These are phyloP conservation scores for Phialophora verrucosa DNA, from an alignment of 2,329 filamentous ascomycete genomes.

Conservation along the genomic window DNA sequence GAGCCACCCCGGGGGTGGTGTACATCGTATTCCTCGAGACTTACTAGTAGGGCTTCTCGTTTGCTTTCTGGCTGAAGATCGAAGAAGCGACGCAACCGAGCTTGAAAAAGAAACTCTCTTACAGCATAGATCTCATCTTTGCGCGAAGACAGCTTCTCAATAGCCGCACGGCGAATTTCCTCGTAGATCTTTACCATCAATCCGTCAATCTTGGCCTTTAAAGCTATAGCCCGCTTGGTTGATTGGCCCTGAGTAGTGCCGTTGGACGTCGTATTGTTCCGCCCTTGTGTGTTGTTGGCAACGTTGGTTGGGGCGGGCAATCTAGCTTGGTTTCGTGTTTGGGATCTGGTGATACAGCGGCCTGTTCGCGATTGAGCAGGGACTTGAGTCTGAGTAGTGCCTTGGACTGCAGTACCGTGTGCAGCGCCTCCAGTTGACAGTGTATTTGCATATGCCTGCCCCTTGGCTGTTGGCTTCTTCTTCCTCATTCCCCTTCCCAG, in stretches of 20 bases:
- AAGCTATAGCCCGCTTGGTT: neutral
- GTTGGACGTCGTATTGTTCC: neutral
- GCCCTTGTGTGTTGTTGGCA: neutral
- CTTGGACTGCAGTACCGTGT: neutral
- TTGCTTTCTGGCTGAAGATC: neutral
- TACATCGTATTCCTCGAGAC: neutral
- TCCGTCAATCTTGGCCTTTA: neutral
- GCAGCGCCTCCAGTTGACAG: neutral
- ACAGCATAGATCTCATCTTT: constrained; percentile 1
- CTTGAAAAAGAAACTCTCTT: constrained; percentile 13
- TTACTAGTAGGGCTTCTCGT: neutral
- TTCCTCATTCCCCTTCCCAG: constrained; percentile 3
- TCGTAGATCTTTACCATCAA: constrained; percentile 23
- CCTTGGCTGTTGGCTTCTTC: constrained; percentile 9
- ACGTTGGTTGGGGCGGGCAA: neutral
- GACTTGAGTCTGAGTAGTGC: neutral
- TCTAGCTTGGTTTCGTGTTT: neutral
- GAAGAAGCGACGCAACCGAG: constrained; percentile 16
- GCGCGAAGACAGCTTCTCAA: neutral
- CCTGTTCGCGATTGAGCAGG: constrained; percentile 1
- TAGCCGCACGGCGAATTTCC: constrained; percentile 20
- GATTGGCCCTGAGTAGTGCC: neutral
- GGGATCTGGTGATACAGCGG: neutral
- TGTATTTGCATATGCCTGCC: neutral
- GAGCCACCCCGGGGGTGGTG: neutral